Base-by-base conservation (phyloP, 2,329 filamentous ascomycete species). In the Lasiodiplodia theobromae region DNA sequence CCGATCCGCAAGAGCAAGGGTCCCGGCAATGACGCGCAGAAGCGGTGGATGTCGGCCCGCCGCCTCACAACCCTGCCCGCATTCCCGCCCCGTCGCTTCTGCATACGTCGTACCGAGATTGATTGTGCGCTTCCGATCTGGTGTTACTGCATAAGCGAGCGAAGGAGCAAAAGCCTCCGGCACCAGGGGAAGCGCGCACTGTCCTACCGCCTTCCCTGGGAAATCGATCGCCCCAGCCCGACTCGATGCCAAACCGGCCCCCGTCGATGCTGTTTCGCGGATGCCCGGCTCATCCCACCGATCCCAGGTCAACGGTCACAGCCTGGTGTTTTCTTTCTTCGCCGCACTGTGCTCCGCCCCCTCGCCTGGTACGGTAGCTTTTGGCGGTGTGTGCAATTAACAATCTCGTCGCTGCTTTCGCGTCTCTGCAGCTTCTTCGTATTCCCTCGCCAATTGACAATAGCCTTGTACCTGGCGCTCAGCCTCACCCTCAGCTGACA, bases 61-160 rank as follows among this genome's bases (percentile, higher is more conserved):
- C 60, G 47, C 44, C 56, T 31, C 58, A 21, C 58, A 49, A 49
- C 40, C 44, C 60, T 64, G 47, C 40, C 47, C 60, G 28, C 44
- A n/a, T 64, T 64, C 47, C 60, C 37, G 65, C 53, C 38, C 57
- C 38, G 65, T 67, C 53, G 65, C 65, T 67, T 64, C 60, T 64
- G 60, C 60, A 64, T 64, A 64, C 18, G 60, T 64, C 60, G 60
- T 64, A 64, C 60, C 60, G 60, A 64, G 60, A 64, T 64, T 64
- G 60, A 64, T 64, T 64, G 60, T 64, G 60, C 60, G 60, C 60
- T 64, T 49, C 54, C 65, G 65, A 56, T 66, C 63, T 66, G 49
- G 52, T 66, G 65, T 58, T 28, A 56, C 65, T 58, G 60, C 60
- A 64, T 64, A 64, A 67, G 52, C 52, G 52, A 57, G 65, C 65